Evolutionary conservation across 2,329 filamentous ascomycete genomes (phyloP).

Genomic region (Monosporascus sp.): DNA sequence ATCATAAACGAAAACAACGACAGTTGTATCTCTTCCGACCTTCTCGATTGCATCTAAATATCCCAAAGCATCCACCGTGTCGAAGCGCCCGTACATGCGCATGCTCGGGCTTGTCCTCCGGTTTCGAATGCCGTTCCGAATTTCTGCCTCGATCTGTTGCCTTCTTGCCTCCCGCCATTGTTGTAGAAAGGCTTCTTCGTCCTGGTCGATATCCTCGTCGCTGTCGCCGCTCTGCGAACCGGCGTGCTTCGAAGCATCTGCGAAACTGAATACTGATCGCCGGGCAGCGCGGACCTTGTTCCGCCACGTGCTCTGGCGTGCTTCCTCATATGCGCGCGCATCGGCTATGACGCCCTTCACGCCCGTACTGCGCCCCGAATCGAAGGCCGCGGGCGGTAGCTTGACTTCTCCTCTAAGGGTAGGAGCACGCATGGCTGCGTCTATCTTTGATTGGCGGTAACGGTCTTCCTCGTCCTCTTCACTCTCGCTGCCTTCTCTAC

Average conservation of each 20-base stretch:
- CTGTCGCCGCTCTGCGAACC: conserved; percentile 34
- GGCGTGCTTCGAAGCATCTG: conserved; percentile 24
- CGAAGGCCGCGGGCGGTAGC: conserved; percentile 58
- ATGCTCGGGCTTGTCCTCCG: conserved; percentile 72
- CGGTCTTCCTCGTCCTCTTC: conserved; percentile 52
- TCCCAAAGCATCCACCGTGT: conserved; percentile 80
- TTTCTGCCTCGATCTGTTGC: conserved; percentile 66
- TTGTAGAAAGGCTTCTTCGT: conserved; percentile 76
- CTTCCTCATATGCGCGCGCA: conserved; percentile 69
- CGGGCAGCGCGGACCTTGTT: conserved; percentile 47
- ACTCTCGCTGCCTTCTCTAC: conserved; percentile 36
- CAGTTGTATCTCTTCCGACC: conserved; percentile 71
- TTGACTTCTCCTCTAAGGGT: conserved; percentile 46
- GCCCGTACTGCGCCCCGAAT: conserved; percentile 67
- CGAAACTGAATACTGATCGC: conserved; percentile 49
- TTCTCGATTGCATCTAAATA: conserved; percentile 97
- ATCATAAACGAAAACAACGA: conserved; percentile 93
- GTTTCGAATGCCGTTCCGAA: conserved; percentile 49
- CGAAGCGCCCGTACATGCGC: conserved; percentile 71
- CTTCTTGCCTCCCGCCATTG: conserved; percentile 80
- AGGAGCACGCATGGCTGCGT: conserved; percentile 62
- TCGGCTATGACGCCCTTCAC: conserved; percentile 87
- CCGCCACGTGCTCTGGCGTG: conserved; percentile 51
- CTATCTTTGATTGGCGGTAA: conserved; percentile 49
- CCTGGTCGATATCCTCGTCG: conserved; percentile 47